These are phyloP conservation scores for Pouteria glomerata DNA, from an alignment of 148 eudicot genomes.

Conservation along the genomic window DNA sequence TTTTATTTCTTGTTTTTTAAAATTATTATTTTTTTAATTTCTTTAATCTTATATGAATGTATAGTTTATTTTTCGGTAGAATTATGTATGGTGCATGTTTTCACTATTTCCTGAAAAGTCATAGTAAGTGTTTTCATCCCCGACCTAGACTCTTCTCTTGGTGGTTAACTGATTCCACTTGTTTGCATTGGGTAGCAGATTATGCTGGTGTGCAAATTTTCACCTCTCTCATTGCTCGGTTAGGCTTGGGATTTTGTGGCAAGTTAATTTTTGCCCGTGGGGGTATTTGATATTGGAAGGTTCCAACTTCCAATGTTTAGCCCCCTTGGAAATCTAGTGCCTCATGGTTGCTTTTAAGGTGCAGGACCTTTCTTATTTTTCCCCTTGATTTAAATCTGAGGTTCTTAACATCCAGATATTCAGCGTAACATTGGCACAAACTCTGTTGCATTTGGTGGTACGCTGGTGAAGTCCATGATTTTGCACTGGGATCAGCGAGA, in stretches of 20 bases:
- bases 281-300: background rate
- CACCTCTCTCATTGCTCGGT: no score
- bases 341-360: background rate
- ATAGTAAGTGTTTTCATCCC: no score
- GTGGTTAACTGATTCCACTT: no score
- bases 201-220: no score
- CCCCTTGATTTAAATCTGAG: constrained; percentile 1
- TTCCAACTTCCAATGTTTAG: background rate
- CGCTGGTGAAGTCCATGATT: constrained; percentile 47
- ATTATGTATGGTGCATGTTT: no score
- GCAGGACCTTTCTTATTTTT: background rate
- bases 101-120: no score
- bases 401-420: constrained; percentile 65
- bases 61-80: background rate
- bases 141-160: no score
- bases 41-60: no score
- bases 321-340: background rate
- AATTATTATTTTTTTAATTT: no score
- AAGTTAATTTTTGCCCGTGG: background rate
- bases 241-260: background rate
- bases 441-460: constrained; percentile 51
- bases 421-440: constrained; percentile 62
- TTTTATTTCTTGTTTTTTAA: no score
- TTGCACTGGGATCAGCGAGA: constrained; percentile 79
- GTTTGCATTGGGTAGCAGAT: no score